Conservation (phyloP, 352 stramenopile species). For the Globisporangium heterothallicum region DNA sequence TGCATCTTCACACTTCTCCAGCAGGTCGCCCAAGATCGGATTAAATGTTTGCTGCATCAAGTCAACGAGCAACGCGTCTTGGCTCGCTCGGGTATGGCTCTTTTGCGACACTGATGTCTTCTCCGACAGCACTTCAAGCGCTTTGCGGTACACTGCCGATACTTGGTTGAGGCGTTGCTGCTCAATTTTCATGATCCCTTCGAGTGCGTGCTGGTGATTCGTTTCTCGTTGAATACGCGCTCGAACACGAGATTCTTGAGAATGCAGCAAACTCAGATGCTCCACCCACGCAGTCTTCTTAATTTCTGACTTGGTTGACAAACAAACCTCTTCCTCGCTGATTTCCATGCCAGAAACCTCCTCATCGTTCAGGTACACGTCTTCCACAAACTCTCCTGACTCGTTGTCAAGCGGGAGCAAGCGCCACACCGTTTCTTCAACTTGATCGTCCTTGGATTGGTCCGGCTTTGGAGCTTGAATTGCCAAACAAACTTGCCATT, state of each 20-base stretch:
- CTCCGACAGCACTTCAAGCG: constrained; percentile 37
- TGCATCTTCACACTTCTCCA: constrained; percentile 67
- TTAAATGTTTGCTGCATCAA: constrained; percentile 68
- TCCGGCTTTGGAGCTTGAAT: constrained; percentile 16
- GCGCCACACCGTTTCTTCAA: constrained; percentile 30
- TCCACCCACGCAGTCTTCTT: constrained; percentile 39
- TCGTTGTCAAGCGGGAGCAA: constrained; percentile 48
- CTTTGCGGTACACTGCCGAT: constrained; percentile 52
- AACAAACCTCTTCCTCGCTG: constrained; percentile 60
- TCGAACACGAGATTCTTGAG: constrained; percentile 47
- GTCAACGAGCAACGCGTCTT: constrained; percentile 55
- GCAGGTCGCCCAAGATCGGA: constrained; percentile 54
- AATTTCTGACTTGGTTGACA: constrained; percentile 15
- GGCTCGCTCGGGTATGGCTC: constrained; percentile 50
- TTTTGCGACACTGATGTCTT: constrained; percentile 43
- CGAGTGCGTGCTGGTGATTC: constrained; percentile 52
- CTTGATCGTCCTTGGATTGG: constrained; percentile 5
- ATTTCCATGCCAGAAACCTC: constrained; percentile 62
- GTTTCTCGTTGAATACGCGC: constrained; percentile 45
- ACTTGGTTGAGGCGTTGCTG: constrained; percentile 54
- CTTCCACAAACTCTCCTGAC: constrained; percentile 44
- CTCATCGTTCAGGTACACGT: constrained; percentile 48
- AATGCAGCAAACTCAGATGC: constrained; percentile 46
- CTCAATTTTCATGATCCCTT: constrained; percentile 70
- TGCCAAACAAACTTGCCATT: constrained; percentile 52